Evolutionary conservation across 2,329 filamentous ascomycete genomes (phyloP), one percentile per base, ranked within the genome.

Genomic region (Ilyonectria mors-panacis): DNA sequence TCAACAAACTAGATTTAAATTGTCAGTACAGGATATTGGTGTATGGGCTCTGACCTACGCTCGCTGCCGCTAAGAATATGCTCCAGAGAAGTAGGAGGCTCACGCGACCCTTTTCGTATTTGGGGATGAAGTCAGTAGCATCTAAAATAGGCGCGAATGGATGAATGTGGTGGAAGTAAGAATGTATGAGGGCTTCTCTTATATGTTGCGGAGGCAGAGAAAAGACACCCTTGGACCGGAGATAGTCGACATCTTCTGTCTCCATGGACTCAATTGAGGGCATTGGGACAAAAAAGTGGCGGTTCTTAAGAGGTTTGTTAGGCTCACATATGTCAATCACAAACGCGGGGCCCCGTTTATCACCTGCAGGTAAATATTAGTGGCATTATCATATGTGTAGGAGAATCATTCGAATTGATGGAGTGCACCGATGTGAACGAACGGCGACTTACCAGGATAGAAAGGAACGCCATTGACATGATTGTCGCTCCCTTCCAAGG

Each of bases 21-120:
- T 7, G 1, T 48, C 15, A 59, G 23, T n/a, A 17, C 13, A 28
- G 30, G 30, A 12, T 9, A 33, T 33, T 33, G 1, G 12, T 9
- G 12, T 33, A 33, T 33, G 37, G 7, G 2, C 2, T 17, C 10
- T n/a, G 5, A 76, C 82, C 65, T 71, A 80, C 70, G 58, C 75
- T 76, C 68, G 75, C 71, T 6, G 78, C 69, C 4, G 73, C 76
- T 8, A 78, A 53, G 33, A 78, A 77, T 73, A 80, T 76, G 66
- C 76, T 76, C 78, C 76, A 78, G 0, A 74, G 48, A 8, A 78
- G 55, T 6, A 76, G 35, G 1, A 77, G 63, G 30, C 69, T 74
- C 1, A 71, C 50, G 6, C 54, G 61, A 1, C 61, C 63, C 7
- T 65, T 63, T n/a, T 63, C 63, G 10, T 72, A 69, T 10, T 66